These are phyloP conservation scores for Papiliotrema terrestris DNA, from an alignment of 1,284 basidiomycete species.

Conservation along the genomic window DNA sequence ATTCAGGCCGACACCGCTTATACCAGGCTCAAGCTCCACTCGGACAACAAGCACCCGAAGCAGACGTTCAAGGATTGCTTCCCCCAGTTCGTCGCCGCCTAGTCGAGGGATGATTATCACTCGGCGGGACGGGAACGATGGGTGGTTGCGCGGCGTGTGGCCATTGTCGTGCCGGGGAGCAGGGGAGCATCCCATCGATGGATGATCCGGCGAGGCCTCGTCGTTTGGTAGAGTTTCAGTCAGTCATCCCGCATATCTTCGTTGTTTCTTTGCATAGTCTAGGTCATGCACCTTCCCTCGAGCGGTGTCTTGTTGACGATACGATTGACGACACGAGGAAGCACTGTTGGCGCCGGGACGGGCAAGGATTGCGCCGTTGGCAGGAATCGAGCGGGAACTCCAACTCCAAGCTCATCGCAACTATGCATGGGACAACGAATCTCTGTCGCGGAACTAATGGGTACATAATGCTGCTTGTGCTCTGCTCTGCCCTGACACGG, in stretches of 20 bases:
- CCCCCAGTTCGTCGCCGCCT: slow-evolving; percentile 19
- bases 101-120: too few species aligned
- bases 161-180: too few species aligned
- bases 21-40: slow-evolving; percentile 35
- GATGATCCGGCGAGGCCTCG: background rate
- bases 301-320: too few species aligned
- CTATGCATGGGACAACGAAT: slow-evolving; percentile 2
- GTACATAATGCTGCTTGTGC: slow-evolving; percentile 3
- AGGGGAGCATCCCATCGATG: background rate
- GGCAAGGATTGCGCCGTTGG: too few species aligned
- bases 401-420: background rate
- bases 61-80: slow-evolving; percentile 32
- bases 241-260: background rate
- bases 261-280: background rate
- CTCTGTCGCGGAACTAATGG: background rate
- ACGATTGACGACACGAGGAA: too few species aligned
- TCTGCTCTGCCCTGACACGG: background rate
- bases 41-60: slow-evolving; percentile 38
- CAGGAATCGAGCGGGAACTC: too few species aligned
- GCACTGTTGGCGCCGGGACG: too few species aligned
- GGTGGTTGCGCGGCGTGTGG: too few species aligned
- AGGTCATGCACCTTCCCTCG: background rate
- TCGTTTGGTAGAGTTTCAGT: background rate
- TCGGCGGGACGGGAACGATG: too few species aligned
- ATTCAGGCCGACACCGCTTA: background rate